Base-by-base conservation (phyloP, 2,329 filamentous ascomycete genomes). In the Aspergillus unguis region DNA sequence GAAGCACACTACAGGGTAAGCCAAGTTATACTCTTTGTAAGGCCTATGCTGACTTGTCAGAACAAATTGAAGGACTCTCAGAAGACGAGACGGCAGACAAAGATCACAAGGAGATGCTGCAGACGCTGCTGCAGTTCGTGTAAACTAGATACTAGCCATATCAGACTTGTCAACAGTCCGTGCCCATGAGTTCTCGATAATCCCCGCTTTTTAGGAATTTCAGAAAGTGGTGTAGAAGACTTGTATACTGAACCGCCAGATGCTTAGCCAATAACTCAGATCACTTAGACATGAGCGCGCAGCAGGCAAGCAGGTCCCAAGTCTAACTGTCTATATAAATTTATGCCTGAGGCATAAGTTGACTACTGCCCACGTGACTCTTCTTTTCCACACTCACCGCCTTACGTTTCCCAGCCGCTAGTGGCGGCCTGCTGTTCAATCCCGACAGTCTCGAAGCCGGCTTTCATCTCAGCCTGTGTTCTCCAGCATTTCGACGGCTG, bases 1-100 rank as follows among this genome's bases (percentile, higher is more conserved):
- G 79, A 60, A 71, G 65, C 17, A 91, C 89, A 26, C 72, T 99
- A 44, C 78, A 85, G 68, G 86, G 79, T 80, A 68, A 62, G 69
- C 63, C 53, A 17, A 10, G 1, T 44, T 4, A 6, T 43, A 9
- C 4, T n/a, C 10, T 32, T 10, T n/a, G 3, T 27, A 10, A 4
- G 33, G 17, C 25, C 36, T 47, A 36, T 52, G 55, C 28, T 55
- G 35, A 9, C 17, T 36, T 45, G 4, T 50, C 25, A 77, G 85
- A 85, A 63, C 86, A 88, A 75, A 68, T 86, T 5, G 75, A 81
- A 55, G 82, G 78, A 1, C 77, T 87, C 28, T 77, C 79, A 48
- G 77, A 77, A 5, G 76, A 78, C 46, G 75, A 77, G 9, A 79
- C 80, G n/a, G 80, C 78, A 28, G 78, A 79, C 57, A 74, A 73